Evolutionary conservation across 371 early-diverging fungal genomes (phyloP).

Genomic region (Mucor mucedo): DNA sequence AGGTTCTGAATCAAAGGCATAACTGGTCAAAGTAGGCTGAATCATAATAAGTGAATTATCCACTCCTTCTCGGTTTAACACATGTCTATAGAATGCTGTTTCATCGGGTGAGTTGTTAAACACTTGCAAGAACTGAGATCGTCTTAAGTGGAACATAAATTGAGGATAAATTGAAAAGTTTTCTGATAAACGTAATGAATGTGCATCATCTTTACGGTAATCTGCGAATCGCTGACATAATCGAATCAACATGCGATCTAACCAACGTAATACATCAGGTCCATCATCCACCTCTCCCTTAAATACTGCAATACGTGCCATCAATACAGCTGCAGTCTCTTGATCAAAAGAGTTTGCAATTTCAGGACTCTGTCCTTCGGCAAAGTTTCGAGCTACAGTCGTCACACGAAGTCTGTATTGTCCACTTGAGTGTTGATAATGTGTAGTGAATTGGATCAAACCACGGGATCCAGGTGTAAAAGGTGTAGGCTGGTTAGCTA

Average conservation of each 20-base stretch:
- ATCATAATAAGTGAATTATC: conserved; percentile 99
- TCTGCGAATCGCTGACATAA: conserved; percentile 98
- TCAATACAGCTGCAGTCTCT: conserved; percentile 98
- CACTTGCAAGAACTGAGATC: conserved; percentile 98
- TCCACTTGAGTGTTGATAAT: conserved; percentile 95
- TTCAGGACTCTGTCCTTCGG: conserved; percentile 87
- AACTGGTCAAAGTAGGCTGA: conserved; percentile 97
- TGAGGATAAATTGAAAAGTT: conserved; percentile 99
- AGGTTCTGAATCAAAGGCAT: conserved; percentile 84
- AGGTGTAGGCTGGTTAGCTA: conserved; percentile 84
- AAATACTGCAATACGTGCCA: conserved; percentile 98
- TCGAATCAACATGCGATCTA: conserved; percentile 99
- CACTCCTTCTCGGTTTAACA: conserved; percentile 93
- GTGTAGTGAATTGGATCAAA: conserved; percentile 93
- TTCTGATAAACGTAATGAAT: conserved; percentile 89
- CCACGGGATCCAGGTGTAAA: conserved; percentile 90
- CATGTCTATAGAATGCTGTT: conserved; percentile 95
- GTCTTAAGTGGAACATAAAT: conserved; percentile 99
- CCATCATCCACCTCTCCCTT: conserved; percentile 98
- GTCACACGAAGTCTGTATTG: conserved; percentile 93
- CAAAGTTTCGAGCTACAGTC: conserved; percentile 93
- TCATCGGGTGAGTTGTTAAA: conserved; percentile 99
- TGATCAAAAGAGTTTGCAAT: conserved; percentile 97
- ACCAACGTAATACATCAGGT: conserved; percentile 97
- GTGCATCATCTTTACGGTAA: conserved; percentile 96